Evolutionary conservation across 1,284 basidiomycete genomes (phyloP), one percentile per base, ranked within the genome.

Genomic region (Microbotryomycetes sp.): DNA sequence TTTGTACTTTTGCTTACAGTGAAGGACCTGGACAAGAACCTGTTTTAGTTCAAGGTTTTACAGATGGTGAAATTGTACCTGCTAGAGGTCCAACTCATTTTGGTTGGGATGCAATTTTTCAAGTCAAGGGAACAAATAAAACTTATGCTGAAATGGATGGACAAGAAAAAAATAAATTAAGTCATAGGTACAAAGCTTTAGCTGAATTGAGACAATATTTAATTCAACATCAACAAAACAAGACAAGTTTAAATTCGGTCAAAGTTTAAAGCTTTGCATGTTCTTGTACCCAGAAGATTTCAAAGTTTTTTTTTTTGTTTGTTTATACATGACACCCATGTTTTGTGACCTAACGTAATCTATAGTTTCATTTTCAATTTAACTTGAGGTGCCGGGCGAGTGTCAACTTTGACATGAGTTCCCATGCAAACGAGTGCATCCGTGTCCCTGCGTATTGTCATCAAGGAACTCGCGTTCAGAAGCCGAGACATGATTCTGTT

Each of bases 131-230:
- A 16, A 85, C 82, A 15, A 84, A 84, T 25, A 80, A 86, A 74
- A 92, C 90, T 88, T 97, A 94, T 70, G 93, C 92, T n/a, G 92
- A 98, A 78, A 96, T 98, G 92, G 80, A 82, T 53, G 75, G 80
- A 2, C 84, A 83, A 47, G 84, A 86, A 74, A 98, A 97, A 80
- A 94, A 96, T 75, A 81, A 79, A 64, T 83, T 97, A 49, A 94
- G 90, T 2, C 94, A 97, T 79, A 79, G 94, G 60, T 92, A 87
- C 73, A 86, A 86, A 63, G 93, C 94, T 0, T 78, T 98, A 25
- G 86, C 85, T 60, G 88, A 89, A 74, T 81, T 98, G 22, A 82
- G 85, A 62, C 79, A 78, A 12, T 88, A 86, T 76, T 79, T 97
- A 28, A 48, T 60, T 23, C 60, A 56, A 32, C 65, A 67, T 48